Percentiles rank a stretch among this genome's conserved stretches.
Evolutionary conservation across 768 basidiomycete species (phyloP).

Genomic region (Boletus barrowsii): DNA sequence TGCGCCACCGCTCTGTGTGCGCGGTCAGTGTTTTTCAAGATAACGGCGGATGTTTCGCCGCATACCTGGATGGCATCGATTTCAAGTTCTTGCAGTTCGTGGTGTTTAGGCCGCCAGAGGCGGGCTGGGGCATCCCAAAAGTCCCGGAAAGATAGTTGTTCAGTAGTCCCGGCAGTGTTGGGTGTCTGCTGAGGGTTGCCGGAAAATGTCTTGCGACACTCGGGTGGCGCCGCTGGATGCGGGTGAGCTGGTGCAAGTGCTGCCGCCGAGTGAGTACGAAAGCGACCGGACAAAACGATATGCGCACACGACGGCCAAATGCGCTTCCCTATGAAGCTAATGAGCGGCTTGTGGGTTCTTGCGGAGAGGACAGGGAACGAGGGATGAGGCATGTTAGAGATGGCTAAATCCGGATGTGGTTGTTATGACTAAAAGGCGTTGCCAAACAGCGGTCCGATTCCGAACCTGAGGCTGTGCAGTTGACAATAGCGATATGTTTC

Average conservation of each 20-base stretch:
- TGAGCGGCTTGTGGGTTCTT: slow-evolving; percentile 55
- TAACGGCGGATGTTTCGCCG: slow-evolving; percentile 11
- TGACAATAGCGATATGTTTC: slow-evolving; percentile 1
- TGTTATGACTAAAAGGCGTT: slow-evolving; percentile 19
- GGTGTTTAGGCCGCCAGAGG: slow-evolving; percentile 51
- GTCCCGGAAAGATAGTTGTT: slow-evolving; percentile 34
- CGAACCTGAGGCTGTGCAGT: slow-evolving; percentile 15
- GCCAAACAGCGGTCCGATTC: slow-evolving; percentile 16
- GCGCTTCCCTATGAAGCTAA: slow-evolving; percentile 61
- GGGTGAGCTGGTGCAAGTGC: slow-evolving; percentile 43
- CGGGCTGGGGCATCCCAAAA: slow-evolving; percentile 70
- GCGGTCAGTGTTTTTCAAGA: neutral
- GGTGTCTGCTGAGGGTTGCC: slow-evolving; percentile 38
- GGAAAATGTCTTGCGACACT: slow-evolving; percentile 50
- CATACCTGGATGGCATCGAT: slow-evolving; percentile 67
- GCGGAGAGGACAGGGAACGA: slow-evolving; percentile 37
- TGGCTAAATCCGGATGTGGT: slow-evolving; percentile 11
- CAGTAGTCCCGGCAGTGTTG: slow-evolving; percentile 7
- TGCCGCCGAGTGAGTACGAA: slow-evolving; percentile 21
- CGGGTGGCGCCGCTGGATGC: slow-evolving; percentile 68
- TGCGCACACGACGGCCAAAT: slow-evolving; percentile 45
- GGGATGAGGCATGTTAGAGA: slow-evolving; percentile 29
- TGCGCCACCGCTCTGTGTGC: slow-evolving; percentile 60
- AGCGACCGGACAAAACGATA: neutral
- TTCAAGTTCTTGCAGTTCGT: slow-evolving; percentile 52